Evolutionary conservation across 2,329 filamentous ascomycete species (phyloP).

Genomic region (Talaromyces sp.): DNA sequence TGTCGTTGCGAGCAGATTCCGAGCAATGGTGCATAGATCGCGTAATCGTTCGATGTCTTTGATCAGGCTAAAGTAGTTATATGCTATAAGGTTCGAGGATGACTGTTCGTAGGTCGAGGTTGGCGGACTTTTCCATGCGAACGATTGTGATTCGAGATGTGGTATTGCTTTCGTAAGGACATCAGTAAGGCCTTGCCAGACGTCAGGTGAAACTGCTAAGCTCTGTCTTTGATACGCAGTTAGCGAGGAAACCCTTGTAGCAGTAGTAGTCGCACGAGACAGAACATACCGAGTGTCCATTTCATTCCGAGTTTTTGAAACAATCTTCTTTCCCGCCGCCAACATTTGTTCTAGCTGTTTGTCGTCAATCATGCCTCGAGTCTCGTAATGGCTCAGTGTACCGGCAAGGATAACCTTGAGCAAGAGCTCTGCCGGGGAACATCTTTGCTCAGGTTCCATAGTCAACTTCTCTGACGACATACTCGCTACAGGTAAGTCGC

Average conservation of each 20-base stretch:
- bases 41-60: constrained; percentile 62
- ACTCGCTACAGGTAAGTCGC: background rate
- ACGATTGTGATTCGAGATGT: constrained; percentile 59
- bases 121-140: constrained; percentile 56
- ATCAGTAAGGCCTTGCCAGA: constrained; percentile 58
- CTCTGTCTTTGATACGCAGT: constrained; percentile 43
- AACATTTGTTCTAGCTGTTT: constrained; percentile 56
- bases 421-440: constrained; percentile 46
- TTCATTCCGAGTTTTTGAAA: constrained; percentile 56
- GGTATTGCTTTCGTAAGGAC: constrained; percentile 59
- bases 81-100: constrained; percentile 59
- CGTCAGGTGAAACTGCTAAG: constrained; percentile 53
- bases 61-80: constrained; percentile 55
- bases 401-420: constrained; percentile 47
- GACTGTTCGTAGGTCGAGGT: constrained; percentile 56
- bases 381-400: constrained; percentile 57
- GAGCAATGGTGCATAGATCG: constrained; percentile 58
- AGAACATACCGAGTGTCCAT: constrained; percentile 49
- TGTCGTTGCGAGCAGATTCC: constrained; percentile 60
- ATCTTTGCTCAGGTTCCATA: constrained; percentile 28
- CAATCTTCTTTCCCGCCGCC: constrained; percentile 57
- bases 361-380: constrained; percentile 57
- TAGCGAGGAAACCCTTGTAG: background rate
- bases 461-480: constrained; percentile 25
- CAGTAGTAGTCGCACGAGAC: background rate